Base-by-base conservation (phyloP, 768 basidiomycete species). In the Naganishia vaughanmartiniae region DNA sequence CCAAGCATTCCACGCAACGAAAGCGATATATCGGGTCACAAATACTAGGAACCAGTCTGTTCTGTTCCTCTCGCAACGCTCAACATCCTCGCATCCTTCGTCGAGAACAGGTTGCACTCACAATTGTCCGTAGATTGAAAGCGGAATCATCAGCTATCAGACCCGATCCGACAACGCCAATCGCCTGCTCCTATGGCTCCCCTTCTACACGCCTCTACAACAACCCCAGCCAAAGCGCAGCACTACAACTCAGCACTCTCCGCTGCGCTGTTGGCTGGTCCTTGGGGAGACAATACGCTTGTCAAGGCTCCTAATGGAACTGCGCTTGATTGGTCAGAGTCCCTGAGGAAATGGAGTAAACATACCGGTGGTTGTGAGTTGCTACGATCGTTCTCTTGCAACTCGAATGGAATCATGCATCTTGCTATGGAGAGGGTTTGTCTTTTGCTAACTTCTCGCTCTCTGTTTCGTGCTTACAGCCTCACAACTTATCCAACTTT, bases 321-420 rank as follows among this genome's bases (percentile, higher is more conserved):
- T 17, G 21, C 36, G 33, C 39, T 79, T 36, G 74, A 75, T 63
- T 81, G 80, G 80, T 70, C 66, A 34, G 80, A 81, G 54, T 54
- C 76, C 28, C 67, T 80, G 0, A 70, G 80, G 67, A 81, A 81
- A 68, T 81, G 80, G 80, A 77, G 76, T 6, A 81, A 81, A 69
- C 80, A 81, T 73, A 79, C 77, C 12, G 78, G 75, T 33, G 80
- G 79, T 48, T 73, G 79, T 80, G 71, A 76, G 78, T 78, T 34
- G 33, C 31, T 34, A 26, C 33, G 24, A 12, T 56, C 0, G 46
- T 17, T 21, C 26, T 24, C 26, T 46, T 55, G 10, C 54, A n/a
- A 28, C 33, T 70, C 12, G 21, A 7, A 51, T 19, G 4, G 7
- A 54, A 45, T 19, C 21, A 24, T 53, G 24, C 17, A 33, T 28